phyloP scores from a whole-genome alignment of 805 yeast species.

The Limtongozyma cylindracea region DNA sequence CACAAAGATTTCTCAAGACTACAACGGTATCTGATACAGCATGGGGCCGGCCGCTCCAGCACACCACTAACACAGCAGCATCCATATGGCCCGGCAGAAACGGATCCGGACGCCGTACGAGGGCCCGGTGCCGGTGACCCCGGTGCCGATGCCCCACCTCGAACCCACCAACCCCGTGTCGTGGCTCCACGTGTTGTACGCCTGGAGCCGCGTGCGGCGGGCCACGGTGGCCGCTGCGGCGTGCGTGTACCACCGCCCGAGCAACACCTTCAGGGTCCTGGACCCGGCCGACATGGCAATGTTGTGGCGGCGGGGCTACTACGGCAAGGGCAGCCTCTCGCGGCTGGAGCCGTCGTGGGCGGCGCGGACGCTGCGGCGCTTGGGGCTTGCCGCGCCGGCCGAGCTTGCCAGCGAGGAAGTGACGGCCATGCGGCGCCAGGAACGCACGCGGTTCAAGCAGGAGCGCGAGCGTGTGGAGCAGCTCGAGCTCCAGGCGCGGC shows the following conservation, averaged over 20 bases:
- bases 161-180: constrained; percentile 47
- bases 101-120: not conserved
- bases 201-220: constrained; percentile 9
- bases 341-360: constrained; percentile 88
- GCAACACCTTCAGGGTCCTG: too few species aligned
- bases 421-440: constrained; percentile 23
- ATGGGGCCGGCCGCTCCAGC: too few species aligned
- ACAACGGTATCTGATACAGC: constrained; percentile 99
- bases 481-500: constrained; percentile 21
- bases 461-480: constrained; percentile 25
- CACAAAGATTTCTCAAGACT: too few species aligned
- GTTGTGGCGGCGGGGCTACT: constrained; percentile 74
- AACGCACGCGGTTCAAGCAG: constrained; percentile 46
- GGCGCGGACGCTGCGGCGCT: constrained; percentile 29
- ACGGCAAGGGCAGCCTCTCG: constrained; percentile 78
- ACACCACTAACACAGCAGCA: constrained; percentile 1
- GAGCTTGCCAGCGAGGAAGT: not conserved
- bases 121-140: constrained; percentile 28
- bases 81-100: not conserved
- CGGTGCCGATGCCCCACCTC: constrained; percentile 21
- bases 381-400: constrained; percentile 15
- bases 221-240: constrained; percentile 2
- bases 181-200: constrained; percentile 19
- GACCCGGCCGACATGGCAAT: constrained; percentile 14
- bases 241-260: constrained; percentile 4